Evolutionary conservation across 2,329 filamentous ascomycete species (phyloP).

Genomic region (Aspergillus neoniger): DNA sequence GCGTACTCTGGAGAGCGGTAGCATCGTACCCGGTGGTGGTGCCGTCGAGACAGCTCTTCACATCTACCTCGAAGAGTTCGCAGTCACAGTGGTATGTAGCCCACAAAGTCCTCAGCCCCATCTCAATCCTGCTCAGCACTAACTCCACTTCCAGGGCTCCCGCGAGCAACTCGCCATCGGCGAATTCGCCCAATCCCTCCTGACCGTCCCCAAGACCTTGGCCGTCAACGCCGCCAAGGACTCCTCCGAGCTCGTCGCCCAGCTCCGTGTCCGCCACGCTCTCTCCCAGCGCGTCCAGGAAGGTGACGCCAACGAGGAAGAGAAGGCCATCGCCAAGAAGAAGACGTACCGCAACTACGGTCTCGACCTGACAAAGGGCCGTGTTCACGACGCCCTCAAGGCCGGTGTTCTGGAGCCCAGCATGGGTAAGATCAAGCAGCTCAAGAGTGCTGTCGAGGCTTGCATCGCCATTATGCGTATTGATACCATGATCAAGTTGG

Average conservation of each 20-base stretch:
- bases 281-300: constrained; percentile 90
- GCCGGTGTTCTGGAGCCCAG: constrained; percentile 93
- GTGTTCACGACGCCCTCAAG: constrained; percentile 91
- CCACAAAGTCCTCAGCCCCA: background rate
- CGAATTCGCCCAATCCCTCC: constrained; percentile 92
- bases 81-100: constrained; percentile 77
- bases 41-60: constrained; percentile 98
- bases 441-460: constrained; percentile 97
- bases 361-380: constrained; percentile 83
- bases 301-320: constrained; percentile 73
- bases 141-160: constrained; percentile 60
- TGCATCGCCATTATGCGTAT: constrained; percentile 99
- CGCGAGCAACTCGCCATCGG: constrained; percentile 97
- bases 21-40: constrained; percentile 93
- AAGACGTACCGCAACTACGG: constrained; percentile 99
- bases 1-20: constrained; percentile 92
- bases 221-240: constrained; percentile 98
- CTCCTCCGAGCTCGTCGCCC: constrained; percentile 89
- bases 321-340: constrained; percentile 86
- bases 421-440: constrained; percentile 96
- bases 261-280: constrained; percentile 90
- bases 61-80: constrained; percentile 98
- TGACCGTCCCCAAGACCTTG: constrained; percentile 93
- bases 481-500: constrained; percentile 96
- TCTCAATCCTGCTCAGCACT: background rate